These are phyloP conservation scores for Trametes cubensis DNA, from an alignment of 768 basidiomycete genomes.

Conservation along the genomic window DNA sequence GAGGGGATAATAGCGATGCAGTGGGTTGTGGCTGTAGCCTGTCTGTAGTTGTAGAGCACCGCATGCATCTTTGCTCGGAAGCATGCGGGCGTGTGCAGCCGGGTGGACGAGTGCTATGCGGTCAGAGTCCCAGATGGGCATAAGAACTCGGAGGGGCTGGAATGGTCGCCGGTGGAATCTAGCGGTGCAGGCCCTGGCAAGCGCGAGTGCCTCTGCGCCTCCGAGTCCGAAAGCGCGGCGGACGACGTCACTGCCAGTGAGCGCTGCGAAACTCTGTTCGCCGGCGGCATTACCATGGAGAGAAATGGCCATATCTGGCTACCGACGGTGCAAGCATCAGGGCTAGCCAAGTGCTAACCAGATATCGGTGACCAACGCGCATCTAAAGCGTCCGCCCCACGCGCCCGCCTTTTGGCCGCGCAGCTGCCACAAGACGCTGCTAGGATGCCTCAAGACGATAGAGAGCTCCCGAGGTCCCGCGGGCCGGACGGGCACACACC, in stretches of 20 bases:
- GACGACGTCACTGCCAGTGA: constrained; percentile 17
- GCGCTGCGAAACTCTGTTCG: background rate
- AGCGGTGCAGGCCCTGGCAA: no score
- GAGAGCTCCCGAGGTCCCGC: constrained; percentile 2
- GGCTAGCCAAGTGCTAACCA: no score
- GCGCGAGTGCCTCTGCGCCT: background rate
- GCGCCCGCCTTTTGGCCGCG: background rate
- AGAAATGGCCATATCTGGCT: background rate
- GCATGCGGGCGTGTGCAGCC: no score
- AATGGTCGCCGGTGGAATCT: no score
- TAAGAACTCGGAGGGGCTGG: no score
- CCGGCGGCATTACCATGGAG: constrained; percentile 9
- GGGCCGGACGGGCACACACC: constrained; percentile 2
- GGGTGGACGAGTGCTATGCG: no score
- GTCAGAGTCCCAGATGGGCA: no score
- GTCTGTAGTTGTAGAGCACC: no score
- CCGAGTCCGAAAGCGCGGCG: background rate
- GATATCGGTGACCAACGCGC: background rate
- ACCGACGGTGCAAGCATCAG: background rate
- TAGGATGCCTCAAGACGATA: background rate
- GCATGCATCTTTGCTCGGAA: no score
- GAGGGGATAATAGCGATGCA: no score
- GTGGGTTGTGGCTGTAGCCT: no score
- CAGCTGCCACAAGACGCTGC: no score
- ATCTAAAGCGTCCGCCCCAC: constrained; percentile 9